Evolutionary conservation across 1,284 basidiomycete genomes (phyloP), one percentile per base, ranked within the genome.

Genomic region (Microbotryomycetes sp.): DNA sequence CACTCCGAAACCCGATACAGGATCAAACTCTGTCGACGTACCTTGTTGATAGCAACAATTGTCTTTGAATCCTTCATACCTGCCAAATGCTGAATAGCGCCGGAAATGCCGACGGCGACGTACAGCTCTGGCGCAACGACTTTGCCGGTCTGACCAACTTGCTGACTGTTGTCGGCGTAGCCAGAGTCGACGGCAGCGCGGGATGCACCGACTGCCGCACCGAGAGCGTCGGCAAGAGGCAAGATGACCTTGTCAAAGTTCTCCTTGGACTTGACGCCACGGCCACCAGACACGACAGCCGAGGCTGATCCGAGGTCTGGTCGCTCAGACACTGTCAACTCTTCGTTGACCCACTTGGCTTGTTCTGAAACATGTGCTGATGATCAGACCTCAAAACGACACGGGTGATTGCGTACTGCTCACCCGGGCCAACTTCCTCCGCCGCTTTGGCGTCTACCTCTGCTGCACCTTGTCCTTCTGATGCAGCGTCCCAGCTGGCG

Each of bases 1-100:
- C n/a, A 21, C 24, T 45, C 31, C 53, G 55, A 31, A 57, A 59
- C 62, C 73, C 3, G 15, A 21, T n/a, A 73, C 60, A 57, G 58
- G 56, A 35, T 52, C 47, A 26, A 7, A 27, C n/a, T 11, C 11
- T n/a, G 9, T 28, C 41, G 1, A 57, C 74, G 56, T 59, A 85
- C 91, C 83, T 99, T 99, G 81, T 99, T 99, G 70, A 98, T 85
- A 6, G 96, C 94, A 28, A 97, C 93, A 69, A 99, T 99, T 71
- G 97, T 81, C 79, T 98, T 98, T 21, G 89, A 92, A 76, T 98
- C 96, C 77, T 98, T 98, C 96, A 98, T 99, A 30, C 96, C 96
- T 28, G 96, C 96, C 65, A 98, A 80, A 80, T 98, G 96, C 78
- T 99, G 96, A 72, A 98, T 98, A 24, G 92, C 96, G 49, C 96